These are phyloP conservation scores for Calonectria hongkongensis DNA, from an alignment of 2,329 filamentous ascomycete genomes.

Conservation along the genomic window DNA sequence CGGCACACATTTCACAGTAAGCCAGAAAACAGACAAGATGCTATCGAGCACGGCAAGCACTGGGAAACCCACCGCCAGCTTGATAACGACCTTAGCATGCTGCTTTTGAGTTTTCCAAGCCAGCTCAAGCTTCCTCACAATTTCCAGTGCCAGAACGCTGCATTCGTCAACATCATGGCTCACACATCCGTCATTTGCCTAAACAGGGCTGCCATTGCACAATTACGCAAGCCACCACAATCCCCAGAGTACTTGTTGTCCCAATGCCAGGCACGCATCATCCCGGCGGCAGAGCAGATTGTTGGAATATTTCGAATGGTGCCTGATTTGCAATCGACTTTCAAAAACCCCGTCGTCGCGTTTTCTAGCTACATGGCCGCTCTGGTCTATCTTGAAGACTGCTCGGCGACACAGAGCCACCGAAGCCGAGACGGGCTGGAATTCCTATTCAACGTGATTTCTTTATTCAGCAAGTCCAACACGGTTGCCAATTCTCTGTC, in stretches of 20 bases:
- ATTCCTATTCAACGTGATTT: background rate
- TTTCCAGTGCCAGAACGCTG: background rate
- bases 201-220: background rate
- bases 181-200: conserved; percentile 4
- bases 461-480: background rate
- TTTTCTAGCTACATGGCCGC: background rate
- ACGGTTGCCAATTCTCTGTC: background rate
- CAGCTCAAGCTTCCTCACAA: background rate
- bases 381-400: conserved; percentile 4
- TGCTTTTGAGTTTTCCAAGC: conserved; percentile 3
- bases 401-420: background rate
- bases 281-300: conserved; percentile 4
- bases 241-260: background rate
- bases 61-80: conserved; percentile 4
- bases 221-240: background rate
- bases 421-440: conserved; percentile 5
- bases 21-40: background rate
- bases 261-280: conserved; percentile 10
- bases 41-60: background rate
- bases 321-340: background rate
- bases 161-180: background rate
- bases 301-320: conserved; percentile 11
- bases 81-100: background rate
- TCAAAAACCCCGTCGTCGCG: background rate
- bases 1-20: conserved; percentile 2